These are phyloP conservation scores for Ambrosia trifida DNA, from an alignment of 129 eudicot genomes.

Conservation along the genomic window DNA sequence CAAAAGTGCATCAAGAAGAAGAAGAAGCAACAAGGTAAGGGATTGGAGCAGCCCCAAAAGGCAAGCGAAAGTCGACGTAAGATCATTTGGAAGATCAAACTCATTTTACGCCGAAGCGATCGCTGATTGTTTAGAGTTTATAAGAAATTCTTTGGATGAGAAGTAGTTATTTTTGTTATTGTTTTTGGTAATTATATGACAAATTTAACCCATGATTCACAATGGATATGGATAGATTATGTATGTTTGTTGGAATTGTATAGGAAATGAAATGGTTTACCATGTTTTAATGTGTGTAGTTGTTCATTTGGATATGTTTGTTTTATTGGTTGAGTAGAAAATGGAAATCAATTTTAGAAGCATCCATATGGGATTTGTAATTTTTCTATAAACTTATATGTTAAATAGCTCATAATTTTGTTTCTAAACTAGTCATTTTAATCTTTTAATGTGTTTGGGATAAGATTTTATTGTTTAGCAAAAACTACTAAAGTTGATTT, in stretches of 20 bases:
- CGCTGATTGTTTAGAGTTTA: constrained; percentile 89
- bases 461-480: too few species aligned
- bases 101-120: constrained; percentile 90
- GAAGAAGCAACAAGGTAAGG: constrained; percentile 4
- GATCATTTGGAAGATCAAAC: constrained; percentile 57
- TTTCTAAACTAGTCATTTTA: too few species aligned
- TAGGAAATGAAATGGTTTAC: not conserved
- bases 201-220: not conserved
- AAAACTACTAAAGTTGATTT: too few species aligned
- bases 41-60: not conserved
- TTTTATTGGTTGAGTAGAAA: not conserved
- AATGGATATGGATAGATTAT: not conserved
- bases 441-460: too few species aligned
- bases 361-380: too few species aligned
- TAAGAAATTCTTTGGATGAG: constrained; percentile 59
- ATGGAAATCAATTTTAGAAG: too few species aligned
- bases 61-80: constrained; percentile 15
- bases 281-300: not conserved
- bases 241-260: not conserved
- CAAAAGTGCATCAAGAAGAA: constrained; percentile 4
- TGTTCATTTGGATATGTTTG: not conserved
- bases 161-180: constrained; percentile 8
- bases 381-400: too few species aligned
- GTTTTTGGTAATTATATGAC: not conserved
- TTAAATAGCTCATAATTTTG: too few species aligned